These are phyloP conservation scores for Pterocarpus santalinus DNA, from an alignment of 306 rosid genomes.

Conservation along the genomic window DNA sequence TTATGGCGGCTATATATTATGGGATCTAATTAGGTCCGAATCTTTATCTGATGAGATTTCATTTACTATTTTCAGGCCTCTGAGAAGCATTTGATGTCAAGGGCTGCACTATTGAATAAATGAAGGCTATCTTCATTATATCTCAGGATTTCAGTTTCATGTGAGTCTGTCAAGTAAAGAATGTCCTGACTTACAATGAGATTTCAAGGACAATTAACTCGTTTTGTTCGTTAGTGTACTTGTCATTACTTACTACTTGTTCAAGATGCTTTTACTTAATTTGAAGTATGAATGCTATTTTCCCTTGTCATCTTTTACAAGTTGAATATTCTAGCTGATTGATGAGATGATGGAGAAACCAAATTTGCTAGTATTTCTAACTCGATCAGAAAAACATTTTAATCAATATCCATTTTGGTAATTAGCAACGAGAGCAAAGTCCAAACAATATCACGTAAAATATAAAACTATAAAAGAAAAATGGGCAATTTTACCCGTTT, in stretches of 20 bases:
- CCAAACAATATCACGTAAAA: background rate
- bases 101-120: conserved; percentile 77
- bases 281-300: conserved; percentile 48
- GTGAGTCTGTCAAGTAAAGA: conserved; percentile 47
- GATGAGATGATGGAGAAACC: background rate
- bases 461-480: background rate
- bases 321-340: background rate
- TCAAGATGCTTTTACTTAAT: conserved; percentile 45
- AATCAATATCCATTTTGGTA: background rate
- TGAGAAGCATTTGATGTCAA: conserved; percentile 77
- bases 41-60: background rate
- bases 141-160: conserved; percentile 46
- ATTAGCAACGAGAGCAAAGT: background rate
- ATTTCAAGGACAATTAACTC: conserved; percentile 51
- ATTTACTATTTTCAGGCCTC: conserved; percentile 60
- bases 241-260: conserved; percentile 47
- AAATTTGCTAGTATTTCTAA: background rate
- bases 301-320: conserved; percentile 41
- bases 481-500: background rate
- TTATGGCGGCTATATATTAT: background rate
- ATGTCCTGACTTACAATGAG: conserved; percentile 49
- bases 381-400: conserved; percentile 3
- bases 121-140: conserved; percentile 49
- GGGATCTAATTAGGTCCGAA: background rate
- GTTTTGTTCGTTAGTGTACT: conserved; percentile 44